Percentiles rank a stretch among this genome's conserved stretches.
phyloP scores from a whole-genome alignment of 2,329 filamentous ascomycete genomes.

The Pseudogymnoascus sp. region DNA sequence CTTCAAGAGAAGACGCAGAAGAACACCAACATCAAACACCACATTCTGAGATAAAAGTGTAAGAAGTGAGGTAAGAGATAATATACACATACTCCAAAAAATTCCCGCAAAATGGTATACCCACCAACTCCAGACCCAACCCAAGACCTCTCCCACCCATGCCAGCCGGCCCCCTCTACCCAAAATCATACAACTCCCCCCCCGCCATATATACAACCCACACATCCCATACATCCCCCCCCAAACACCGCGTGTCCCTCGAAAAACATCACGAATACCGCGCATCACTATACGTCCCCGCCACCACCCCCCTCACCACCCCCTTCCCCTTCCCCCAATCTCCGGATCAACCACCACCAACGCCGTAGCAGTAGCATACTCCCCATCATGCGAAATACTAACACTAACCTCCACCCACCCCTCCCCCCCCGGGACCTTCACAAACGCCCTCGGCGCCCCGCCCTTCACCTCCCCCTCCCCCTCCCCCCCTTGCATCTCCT shows the following conservation, averaged over 20 bases:
- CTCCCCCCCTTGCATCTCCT: neutral
- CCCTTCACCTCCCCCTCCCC: neutral
- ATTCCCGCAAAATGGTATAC: neutral
- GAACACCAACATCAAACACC: neutral
- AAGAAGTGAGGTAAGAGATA: neutral
- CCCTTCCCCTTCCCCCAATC: neutral
- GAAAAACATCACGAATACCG: neutral
- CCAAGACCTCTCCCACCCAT: neutral
- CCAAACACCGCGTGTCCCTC: neutral
- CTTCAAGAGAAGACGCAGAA: neutral
- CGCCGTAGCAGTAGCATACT: neutral
- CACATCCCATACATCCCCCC: neutral
- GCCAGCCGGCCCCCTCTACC: neutral
- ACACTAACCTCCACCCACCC: neutral
- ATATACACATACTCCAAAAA: slow-evolving; percentile 2
- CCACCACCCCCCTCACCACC: neutral
- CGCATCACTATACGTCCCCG: neutral
- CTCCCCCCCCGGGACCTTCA: neutral
- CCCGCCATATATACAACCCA: neutral
- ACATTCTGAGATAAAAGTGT: neutral
- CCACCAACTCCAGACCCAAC: neutral
- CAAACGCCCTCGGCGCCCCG: neutral
- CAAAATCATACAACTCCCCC: neutral
- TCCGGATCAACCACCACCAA: neutral
- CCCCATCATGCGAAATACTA: slow-evolving; percentile 2